These are phyloP conservation scores for Aspergillus ellipticus DNA, from an alignment of 495 filamentous ascomycete species.

Conservation along the genomic window DNA sequence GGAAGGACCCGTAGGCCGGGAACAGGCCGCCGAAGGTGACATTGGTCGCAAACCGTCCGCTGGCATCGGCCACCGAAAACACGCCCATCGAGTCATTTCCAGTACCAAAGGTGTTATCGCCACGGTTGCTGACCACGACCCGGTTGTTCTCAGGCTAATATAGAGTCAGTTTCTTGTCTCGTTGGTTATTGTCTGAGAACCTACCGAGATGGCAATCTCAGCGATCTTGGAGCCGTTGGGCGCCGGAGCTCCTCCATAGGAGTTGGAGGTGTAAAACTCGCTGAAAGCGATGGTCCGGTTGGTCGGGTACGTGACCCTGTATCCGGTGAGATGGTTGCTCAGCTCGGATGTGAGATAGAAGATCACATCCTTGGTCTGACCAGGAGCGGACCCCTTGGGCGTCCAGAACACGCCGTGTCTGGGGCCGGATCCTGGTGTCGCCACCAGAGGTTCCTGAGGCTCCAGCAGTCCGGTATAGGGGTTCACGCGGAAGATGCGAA, in stretches of 20 bases:
- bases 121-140: constrained; percentile 54
- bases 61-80: constrained; percentile 21
- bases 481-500: constrained; percentile 55
- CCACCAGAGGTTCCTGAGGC: constrained; percentile 7
- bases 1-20: constrained; percentile 36
- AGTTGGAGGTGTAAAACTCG: constrained; percentile 37
- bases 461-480: constrained; percentile 14
- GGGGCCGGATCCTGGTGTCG: constrained; percentile 54
- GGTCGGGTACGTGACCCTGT: constrained; percentile 44
- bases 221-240: constrained; percentile 45
- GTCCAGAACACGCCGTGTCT: constrained; percentile 56
- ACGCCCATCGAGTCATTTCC: constrained; percentile 43
- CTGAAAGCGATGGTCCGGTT: constrained; percentile 31
- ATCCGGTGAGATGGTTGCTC: constrained; percentile 49
- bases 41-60: constrained; percentile 18
- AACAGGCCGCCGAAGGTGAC: constrained; percentile 28
- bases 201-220: constrained; percentile 59
- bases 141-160: constrained; percentile 20
- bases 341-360: constrained; percentile 59
- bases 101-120: constrained; percentile 44
- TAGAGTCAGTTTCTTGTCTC: not conserved
- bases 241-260: constrained; percentile 37
- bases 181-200: constrained; percentile 11
- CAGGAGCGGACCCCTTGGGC: constrained; percentile 14
- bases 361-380: constrained; percentile 25